Evolutionary conservation across 140 eudicot genomes (phyloP).

Genomic region (Anethum foeniculum): DNA sequence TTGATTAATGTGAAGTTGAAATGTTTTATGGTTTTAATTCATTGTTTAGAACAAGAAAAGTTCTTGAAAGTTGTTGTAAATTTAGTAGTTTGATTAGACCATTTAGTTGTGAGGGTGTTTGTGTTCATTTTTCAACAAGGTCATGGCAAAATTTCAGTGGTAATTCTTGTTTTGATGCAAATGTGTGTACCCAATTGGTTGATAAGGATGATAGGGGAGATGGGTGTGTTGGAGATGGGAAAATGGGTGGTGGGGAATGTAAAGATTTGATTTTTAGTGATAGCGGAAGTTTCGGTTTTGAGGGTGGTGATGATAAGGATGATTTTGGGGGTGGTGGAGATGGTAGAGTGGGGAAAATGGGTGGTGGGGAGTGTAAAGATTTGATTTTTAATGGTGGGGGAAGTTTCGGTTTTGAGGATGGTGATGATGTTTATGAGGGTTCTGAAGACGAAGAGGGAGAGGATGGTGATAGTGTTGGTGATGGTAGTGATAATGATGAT

Average conservation of each 20-base stretch:
- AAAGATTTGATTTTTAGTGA: conserved; percentile 2
- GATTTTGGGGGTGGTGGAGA: neutral
- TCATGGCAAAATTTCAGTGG: neutral
- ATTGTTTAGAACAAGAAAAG: neutral
- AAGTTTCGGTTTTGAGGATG: conserved; percentile 14
- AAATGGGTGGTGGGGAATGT: conserved; percentile 12
- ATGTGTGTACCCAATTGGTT: neutral
- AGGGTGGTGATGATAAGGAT: conserved; percentile 11
- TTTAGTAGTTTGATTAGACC: neutral
- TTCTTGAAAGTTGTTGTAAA: neutral
- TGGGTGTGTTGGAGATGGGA: conserved; percentile 1
- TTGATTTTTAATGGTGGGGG: neutral
- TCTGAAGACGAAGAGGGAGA: conserved; percentile 6
- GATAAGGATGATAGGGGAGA: neutral
- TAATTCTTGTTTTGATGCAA: neutral
- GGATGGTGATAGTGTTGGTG: conserved; percentile 9
- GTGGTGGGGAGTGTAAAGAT: conserved; percentile 13
- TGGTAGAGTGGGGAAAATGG: conserved; percentile 9
- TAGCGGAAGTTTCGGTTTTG: conserved; percentile 9
- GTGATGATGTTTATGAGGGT: neutral
- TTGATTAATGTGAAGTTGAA: neutral
- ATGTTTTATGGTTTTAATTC: neutral
- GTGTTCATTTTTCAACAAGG: neutral
- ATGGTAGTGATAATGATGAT: conserved; percentile 16
- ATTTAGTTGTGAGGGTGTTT: neutral